Evolutionary conservation across 75 land plant genomes (phyloP).

Genomic region (Pseudotsuga menziesii): DNA sequence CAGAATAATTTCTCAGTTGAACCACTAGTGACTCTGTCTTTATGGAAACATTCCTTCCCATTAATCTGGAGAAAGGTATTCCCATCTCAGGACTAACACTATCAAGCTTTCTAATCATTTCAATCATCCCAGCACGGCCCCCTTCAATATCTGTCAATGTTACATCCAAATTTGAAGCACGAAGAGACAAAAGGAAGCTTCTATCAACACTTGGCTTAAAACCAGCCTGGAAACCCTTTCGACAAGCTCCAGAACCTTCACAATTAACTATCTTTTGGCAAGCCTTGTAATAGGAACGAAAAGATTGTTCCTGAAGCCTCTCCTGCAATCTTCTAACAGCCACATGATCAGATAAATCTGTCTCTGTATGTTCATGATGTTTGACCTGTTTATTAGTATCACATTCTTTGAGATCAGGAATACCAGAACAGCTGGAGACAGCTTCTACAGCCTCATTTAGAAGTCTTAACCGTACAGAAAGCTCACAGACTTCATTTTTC

Average conservation of each 20-base stretch:
- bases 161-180: constrained; percentile 71
- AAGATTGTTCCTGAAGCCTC: constrained; percentile 62
- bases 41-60: constrained; percentile 62
- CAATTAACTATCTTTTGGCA: constrained; percentile 56
- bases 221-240: constrained; percentile 73
- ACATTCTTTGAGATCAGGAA: constrained; percentile 33
- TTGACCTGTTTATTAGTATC: constrained; percentile 23
- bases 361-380: constrained; percentile 38
- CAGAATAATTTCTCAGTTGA: constrained; percentile 73
- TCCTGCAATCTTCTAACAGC: constrained; percentile 36
- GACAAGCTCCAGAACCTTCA: constrained; percentile 80
- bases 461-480: constrained; percentile 65
- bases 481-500: constrained; percentile 72
- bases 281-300: constrained; percentile 69
- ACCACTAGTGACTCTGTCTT: constrained; percentile 52
- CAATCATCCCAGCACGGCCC: constrained; percentile 82
- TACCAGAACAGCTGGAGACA: constrained; percentile 20
- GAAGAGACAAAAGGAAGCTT: constrained; percentile 64
- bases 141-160: constrained; percentile 75
- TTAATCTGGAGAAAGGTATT: constrained; percentile 76
- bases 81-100: constrained; percentile 49
- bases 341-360: constrained; percentile 49
- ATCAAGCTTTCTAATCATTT: constrained; percentile 66
- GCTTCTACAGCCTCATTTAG: constrained; percentile 49
- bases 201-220: constrained; percentile 66